Base-by-base conservation (phyloP, 2,329 filamentous ascomycete species). In the Paracoccidioides lutzii region DNA sequence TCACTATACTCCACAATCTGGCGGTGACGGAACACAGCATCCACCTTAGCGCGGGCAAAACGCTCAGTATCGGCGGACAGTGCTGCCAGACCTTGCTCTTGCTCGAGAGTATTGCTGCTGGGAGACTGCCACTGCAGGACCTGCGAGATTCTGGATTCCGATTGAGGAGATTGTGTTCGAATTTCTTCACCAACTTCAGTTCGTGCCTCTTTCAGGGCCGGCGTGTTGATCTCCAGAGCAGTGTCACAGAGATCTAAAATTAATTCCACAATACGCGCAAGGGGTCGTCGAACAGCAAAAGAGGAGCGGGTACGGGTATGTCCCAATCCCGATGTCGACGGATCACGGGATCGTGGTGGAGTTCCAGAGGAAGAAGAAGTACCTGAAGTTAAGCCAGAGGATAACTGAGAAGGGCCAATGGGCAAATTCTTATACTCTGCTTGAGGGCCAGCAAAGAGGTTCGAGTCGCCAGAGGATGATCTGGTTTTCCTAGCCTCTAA, bases 101-200 rank as follows among this genome's bases (percentile, higher is more conserved):
- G 90, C 59, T 98, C 93, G 14, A 95, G 73, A 0, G 90, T 93
- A 65, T 91, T 91, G 52, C 85, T 87, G 64, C 88, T 90, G 0
- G 93, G 93, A 4, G 91, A 95, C 66, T 95, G 90, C 93, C 94
- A 98, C 68, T 96, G 90, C 62, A 94, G 71, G 5, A 98, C 90
- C 69, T 98, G 93, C 1, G 88, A 87, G 63, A 97, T 94, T 37
- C 91, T 84, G 45, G 88, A 93, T 68, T 98, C 93, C 0, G 94
- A 98, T 66, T 96, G 88, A 0, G 93, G 93, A 4, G 93, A 98
- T 67, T 96, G 87, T 0, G 91, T 95, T 49, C 91, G 83, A 59
- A 97, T 83, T 59, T 95, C 90, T 51, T 87, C 85, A 6, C 73
- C 72, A 42, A 81, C 78, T 49, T 78, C 74, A 40, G 81, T 77